Evolutionary conservation across 2,329 filamentous ascomycete genomes (phyloP).

Genomic region (Ophiocordyceps unilateralis): DNA sequence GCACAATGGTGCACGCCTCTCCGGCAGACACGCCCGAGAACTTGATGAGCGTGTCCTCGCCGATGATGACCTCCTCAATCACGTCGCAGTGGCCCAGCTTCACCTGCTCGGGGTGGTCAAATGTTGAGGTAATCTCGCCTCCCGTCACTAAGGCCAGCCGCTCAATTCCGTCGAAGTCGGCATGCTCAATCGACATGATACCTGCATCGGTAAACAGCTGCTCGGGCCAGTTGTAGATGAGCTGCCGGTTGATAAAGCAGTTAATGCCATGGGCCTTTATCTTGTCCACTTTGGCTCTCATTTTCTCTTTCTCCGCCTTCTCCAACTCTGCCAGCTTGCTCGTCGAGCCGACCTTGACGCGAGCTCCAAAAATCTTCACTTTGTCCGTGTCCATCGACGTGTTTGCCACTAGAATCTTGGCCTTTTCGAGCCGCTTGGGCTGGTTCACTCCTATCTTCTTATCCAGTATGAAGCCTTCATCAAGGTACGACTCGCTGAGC

Average conservation of each 20-base stretch:
- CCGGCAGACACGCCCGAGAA: conserved; percentile 93
- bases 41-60: conserved; percentile 91
- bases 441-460: conserved; percentile 99
- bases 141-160: conserved; percentile 86
- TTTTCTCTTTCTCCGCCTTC: conserved; percentile 97
- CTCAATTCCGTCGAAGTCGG: conserved; percentile 97
- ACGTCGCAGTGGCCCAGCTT: conserved; percentile 89
- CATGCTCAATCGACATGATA: conserved; percentile 97
- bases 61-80: conserved; percentile 96
- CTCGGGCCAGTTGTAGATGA: conserved; percentile 99
- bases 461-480: conserved; percentile 96
- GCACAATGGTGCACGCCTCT: conserved; percentile 87
- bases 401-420: conserved; percentile 95
- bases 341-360: conserved; percentile 91
- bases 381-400: conserved; percentile 99
- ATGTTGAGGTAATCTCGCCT: conserved; percentile 92
- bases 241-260: conserved; percentile 97
- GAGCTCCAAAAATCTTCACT: conserved; percentile 97
- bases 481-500: conserved; percentile 90
- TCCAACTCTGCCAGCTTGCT: conserved; percentile 96
- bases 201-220: conserved; percentile 96
- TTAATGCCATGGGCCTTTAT: conserved; percentile 99
- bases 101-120: conserved; percentile 93
- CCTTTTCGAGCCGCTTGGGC: conserved; percentile 91
- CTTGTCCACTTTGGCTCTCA: conserved; percentile 97